Evolutionary conservation across 805 yeast species (phyloP).

Genomic region (Saturnispora besseyi): DNA sequence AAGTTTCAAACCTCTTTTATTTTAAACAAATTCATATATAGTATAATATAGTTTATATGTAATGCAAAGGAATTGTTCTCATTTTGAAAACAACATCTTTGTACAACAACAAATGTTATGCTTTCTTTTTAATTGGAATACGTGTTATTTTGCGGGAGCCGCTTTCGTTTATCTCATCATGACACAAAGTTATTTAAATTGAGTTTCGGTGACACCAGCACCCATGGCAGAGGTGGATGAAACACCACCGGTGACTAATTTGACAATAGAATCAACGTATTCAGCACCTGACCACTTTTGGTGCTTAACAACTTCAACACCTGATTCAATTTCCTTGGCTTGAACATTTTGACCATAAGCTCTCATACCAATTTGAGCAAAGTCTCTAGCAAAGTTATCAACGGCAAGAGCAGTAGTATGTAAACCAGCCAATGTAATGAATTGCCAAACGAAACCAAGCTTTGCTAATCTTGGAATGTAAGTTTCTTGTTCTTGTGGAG

Average conservation of each 20-base stretch:
- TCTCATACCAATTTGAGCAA: slow-evolving; percentile 80
- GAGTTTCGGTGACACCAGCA: slow-evolving; percentile 95
- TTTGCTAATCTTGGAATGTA: slow-evolving; percentile 79
- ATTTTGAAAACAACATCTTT: neutral
- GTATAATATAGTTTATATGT: neutral
- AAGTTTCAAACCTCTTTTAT: neutral
- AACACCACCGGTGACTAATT: slow-evolving; percentile 89
- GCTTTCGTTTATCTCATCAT: no score
- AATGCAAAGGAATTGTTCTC: neutral
- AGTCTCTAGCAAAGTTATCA: slow-evolving; percentile 74
- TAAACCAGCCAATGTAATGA: slow-evolving; percentile 93
- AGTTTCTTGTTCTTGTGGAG: slow-evolving; percentile 76
- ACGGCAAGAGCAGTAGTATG: slow-evolving; percentile 93
- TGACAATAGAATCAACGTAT: slow-evolving; percentile 84
- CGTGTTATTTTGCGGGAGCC: no score
- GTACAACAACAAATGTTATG: neutral
- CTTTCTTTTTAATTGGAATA: no score
- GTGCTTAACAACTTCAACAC: slow-evolving; percentile 94
- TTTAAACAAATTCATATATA: neutral
- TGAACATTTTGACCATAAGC: slow-evolving; percentile 89
- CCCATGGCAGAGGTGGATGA: slow-evolving; percentile 98
- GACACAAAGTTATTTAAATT: slow-evolving; percentile 45
- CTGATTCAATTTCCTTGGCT: slow-evolving; percentile 75
- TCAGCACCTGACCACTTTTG: slow-evolving; percentile 99
- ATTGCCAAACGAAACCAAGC: slow-evolving; percentile 95